These are phyloP conservation scores for Acanthamoeba divionensis DNA, from an alignment of 208 protist genomes.

Conservation along the genomic window DNA sequence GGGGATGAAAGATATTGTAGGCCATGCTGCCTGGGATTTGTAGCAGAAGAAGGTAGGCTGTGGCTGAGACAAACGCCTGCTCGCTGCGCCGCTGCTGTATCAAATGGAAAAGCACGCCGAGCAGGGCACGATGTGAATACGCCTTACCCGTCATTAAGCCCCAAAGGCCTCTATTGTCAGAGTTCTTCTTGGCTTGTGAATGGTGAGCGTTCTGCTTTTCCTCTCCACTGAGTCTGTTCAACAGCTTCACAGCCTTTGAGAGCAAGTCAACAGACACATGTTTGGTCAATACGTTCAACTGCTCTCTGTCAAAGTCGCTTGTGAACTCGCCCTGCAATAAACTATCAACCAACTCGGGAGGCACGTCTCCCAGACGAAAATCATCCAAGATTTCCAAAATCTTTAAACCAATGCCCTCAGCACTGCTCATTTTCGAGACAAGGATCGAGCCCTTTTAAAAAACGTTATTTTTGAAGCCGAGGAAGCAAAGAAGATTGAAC, in stretches of 20 bases:
- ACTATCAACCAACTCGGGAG: neutral
- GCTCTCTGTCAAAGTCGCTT: conserved; percentile 3
- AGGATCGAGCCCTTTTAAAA: too few relatives aligned
- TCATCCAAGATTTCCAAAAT: neutral
- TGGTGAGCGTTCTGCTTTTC: too few relatives aligned
- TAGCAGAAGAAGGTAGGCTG: conserved; percentile 9
- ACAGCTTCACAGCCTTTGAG: too few relatives aligned
- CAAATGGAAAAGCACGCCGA: conserved; percentile 35
- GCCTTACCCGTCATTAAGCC: neutral
- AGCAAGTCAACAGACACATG: too few relatives aligned
- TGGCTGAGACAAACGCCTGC: neutral
- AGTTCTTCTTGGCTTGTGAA: too few relatives aligned
- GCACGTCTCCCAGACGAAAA: neutral
- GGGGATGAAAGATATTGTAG: conserved; percentile 36
- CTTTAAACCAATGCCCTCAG: neutral
- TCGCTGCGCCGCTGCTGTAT: neutral
- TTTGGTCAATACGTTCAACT: conserved; percentile 14
- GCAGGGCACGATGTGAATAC: neutral
- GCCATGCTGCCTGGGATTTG: conserved; percentile 36
- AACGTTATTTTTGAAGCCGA: too few relatives aligned
- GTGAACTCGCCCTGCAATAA: neutral
- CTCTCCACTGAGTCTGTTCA: too few relatives aligned
- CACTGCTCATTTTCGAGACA: too few relatives aligned
- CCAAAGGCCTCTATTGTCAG: neutral
- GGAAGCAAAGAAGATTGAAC: too few relatives aligned